Percentiles rank a stretch among this genome's conserved stretches.
Evolutionary conservation across 2,329 filamentous ascomycete species (phyloP).

Genomic region (Fusarium irregulare): DNA sequence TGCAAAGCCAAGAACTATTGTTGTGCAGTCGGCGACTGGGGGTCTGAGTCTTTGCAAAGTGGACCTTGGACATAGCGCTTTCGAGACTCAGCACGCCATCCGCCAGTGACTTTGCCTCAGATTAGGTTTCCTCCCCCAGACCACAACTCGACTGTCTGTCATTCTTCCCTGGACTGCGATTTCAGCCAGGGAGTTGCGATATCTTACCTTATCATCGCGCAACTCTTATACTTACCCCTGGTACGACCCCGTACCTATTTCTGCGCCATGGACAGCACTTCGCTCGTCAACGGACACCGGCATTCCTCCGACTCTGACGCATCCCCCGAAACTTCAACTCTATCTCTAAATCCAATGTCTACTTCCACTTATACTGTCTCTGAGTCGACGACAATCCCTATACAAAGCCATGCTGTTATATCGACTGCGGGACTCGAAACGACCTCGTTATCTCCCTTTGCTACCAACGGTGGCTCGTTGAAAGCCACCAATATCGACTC

Average conservation of each 20-base stretch:
- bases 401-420: constrained; percentile 41
- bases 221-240: constrained; percentile 36
- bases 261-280: constrained; percentile 44
- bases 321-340: constrained; percentile 12
- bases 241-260: constrained; percentile 20
- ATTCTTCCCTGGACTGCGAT: constrained; percentile 39
- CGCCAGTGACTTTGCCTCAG: constrained; percentile 45
- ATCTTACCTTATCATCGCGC: constrained; percentile 47
- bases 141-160: constrained; percentile 24
- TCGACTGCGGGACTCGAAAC: constrained; percentile 17
- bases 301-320: constrained; percentile 35
- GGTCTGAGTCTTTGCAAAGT: constrained; percentile 33
- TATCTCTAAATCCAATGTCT: constrained; percentile 24
- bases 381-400: constrained; percentile 14
- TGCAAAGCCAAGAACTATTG: constrained; percentile 15
- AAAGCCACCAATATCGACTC: constrained; percentile 23
- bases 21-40: constrained; percentile 37
- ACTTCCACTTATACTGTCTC: constrained; percentile 25
- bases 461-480: constrained; percentile 28
- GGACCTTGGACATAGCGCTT: constrained; percentile 37
- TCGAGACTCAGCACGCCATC: constrained; percentile 45
- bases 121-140: constrained; percentile 23
- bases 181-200: constrained; percentile 40
- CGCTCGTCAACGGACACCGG: constrained; percentile 45
- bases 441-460: constrained; percentile 22